Base-by-base conservation (phyloP, 345 rosid species). In the Pistacia vera region DNA sequence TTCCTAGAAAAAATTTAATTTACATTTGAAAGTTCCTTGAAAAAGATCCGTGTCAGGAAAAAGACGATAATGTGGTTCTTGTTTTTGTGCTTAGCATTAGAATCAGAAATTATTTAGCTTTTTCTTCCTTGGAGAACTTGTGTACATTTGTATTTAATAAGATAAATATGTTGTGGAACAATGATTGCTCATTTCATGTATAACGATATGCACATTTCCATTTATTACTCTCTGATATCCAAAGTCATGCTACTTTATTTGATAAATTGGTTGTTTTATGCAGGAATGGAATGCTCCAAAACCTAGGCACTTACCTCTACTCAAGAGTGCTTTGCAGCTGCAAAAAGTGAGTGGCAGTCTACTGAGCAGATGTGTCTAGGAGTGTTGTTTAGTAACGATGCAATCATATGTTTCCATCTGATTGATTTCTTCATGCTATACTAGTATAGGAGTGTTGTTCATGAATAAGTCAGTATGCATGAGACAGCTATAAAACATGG, bases 281-380 rank as follows among this genome's bases (percentile, higher is more conserved):
- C 89, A 97, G 98, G 95, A 90, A 77, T 90, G 82, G 84, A 92
- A 84, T 60, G 83, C 86, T 70, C 85, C 88, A 20, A 92, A 89
- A 81, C 94, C 94, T 8, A 88, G 85, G 81, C 94, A 97, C 78
- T 77, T 86, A 73, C 86, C 86, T 69, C 88, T 97, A 30, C 83
- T 94, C 57, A 83, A 83, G 86, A 89, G 93, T 78, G 98, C 99
- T 74, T 67, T 92, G 66, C 80, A 86, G 79, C 89, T 87, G 30
- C 81, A 83, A 73, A 71, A 75, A 83, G 99, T 93, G 86, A 87
- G 86, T 81, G 4, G 54, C 68, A 68, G 20, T 58, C 51, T 67
- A 25, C 25, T 63, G 48, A 30, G 75, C n/a, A 62, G 33, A 6
- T 58, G n/a, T 13, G 7, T 48, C 60, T 66, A 52, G 52, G 49